Conservation (phyloP, 345 rosid genomes). For the Adansonia digitata region DNA sequence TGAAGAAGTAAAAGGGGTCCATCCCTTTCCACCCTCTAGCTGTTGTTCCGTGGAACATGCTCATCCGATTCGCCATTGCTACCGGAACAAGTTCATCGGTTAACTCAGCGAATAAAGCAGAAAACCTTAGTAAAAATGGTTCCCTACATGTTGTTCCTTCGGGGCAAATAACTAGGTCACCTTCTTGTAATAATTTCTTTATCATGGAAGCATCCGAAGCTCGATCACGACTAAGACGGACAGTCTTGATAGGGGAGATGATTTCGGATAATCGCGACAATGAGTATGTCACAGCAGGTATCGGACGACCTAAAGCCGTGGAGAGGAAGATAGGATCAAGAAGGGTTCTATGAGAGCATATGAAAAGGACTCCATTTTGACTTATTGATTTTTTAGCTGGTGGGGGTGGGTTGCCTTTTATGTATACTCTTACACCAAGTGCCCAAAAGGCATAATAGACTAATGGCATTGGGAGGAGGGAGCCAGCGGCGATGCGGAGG, state of each 20-base stretch:
- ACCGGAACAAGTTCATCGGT: conserved; percentile 75
- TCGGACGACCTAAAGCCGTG: conserved; percentile 59
- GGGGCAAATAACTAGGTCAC: conserved; percentile 75
- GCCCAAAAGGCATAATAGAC: conserved; percentile 51
- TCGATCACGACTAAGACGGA: conserved; percentile 60
- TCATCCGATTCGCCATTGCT: conserved; percentile 64
- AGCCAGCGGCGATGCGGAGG: conserved; percentile 49
- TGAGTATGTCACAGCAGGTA: conserved; percentile 78
- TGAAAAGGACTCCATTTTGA: conserved; percentile 53
- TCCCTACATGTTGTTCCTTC: conserved; percentile 89
- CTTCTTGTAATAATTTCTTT: conserved; percentile 48
- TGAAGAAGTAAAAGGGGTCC: conserved; percentile 80
- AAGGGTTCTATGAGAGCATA: conserved; percentile 68
- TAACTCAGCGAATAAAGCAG: conserved; percentile 66
- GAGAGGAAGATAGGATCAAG: conserved; percentile 81
- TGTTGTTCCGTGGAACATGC: conserved; percentile 83
- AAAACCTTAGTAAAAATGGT: conserved; percentile 68
- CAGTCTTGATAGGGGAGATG: conserved; percentile 76
- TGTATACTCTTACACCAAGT: conserved; percentile 56
- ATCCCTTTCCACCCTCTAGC: conserved; percentile 90
- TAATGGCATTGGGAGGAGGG: conserved; percentile 56
- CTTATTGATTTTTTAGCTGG: conserved; percentile 42
- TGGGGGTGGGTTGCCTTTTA: conserved; percentile 65
- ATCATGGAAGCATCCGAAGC: conserved; percentile 62
- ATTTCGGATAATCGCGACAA: conserved; percentile 69